phyloP scores from a whole-genome alignment of 73 alveolate species.

The Durusdinium trenchii region DNA sequence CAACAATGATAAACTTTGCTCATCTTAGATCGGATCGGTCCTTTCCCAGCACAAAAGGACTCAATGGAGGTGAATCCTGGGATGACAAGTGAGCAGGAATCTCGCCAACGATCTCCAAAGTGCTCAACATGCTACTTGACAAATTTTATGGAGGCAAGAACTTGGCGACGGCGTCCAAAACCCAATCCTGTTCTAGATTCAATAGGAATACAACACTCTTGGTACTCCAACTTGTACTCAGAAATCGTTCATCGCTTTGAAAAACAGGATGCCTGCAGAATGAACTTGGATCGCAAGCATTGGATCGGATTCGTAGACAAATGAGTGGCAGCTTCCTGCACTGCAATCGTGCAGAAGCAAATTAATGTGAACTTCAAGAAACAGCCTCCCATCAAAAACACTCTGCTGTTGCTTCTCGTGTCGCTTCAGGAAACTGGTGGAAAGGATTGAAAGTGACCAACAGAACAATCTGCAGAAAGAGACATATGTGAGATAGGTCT shows the following conservation, averaged over 20 bases:
- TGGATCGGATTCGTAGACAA: conserved; percentile 81
- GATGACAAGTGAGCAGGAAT: not conserved
- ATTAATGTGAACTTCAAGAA: too few relatives aligned
- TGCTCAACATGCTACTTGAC: not conserved
- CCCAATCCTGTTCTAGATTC: not conserved
- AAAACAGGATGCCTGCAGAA: conserved; percentile 34
- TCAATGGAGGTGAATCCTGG: conserved; percentile 82
- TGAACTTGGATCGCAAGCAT: conserved; percentile 86
- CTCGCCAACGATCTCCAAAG: too few relatives aligned
- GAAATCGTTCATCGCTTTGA: not conserved
- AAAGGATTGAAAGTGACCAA: too few relatives aligned
- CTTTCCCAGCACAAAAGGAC: conserved; percentile 91
- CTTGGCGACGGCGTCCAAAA: not conserved
- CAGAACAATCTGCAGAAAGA: too few relatives aligned
- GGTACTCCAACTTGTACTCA: not conserved
- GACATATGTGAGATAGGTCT: not conserved
- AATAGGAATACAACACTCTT: not conserved
- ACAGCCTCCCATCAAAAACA: too few relatives aligned
- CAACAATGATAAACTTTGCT: not conserved
- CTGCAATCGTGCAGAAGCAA: too few relatives aligned
- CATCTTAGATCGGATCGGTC: not conserved
- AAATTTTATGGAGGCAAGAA: too few relatives aligned
- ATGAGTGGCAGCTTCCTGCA: conserved; percentile 94
- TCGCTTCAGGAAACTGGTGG: too few relatives aligned
- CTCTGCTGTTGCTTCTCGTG: too few relatives aligned